These are phyloP conservation scores for Avicennia marina DNA, from an alignment of 257 asterid species.

Conservation along the genomic window DNA sequence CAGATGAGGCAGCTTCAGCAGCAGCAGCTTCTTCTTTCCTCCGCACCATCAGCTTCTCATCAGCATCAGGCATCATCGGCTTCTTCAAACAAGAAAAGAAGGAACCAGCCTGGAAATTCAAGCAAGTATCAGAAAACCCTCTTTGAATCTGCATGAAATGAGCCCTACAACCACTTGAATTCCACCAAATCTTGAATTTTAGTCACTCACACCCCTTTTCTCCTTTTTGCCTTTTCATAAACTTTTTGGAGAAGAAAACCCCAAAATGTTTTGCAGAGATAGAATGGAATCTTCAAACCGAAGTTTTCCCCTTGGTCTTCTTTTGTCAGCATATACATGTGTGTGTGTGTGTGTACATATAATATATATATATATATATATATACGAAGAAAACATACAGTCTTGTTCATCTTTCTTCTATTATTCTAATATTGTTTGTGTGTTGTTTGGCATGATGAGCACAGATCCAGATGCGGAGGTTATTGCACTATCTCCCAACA, in stretches of 20 bases:
- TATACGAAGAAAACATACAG: neutral
- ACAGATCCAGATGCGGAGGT: slow-evolving; percentile 79
- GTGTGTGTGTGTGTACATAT: too few species aligned
- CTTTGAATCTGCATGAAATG: slow-evolving; percentile 2
- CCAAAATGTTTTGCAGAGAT: too few species aligned
- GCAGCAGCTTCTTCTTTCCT: slow-evolving; percentile 18
- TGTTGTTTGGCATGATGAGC: neutral
- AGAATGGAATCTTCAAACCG: slow-evolving; percentile 7
- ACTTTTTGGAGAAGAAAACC: too few species aligned
- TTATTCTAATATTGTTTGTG: neutral
- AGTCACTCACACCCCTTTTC: neutral
- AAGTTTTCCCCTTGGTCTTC: neutral
- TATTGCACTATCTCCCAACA: slow-evolving; percentile 68
- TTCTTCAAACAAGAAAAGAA: slow-evolving; percentile 34
- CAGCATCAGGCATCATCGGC: slow-evolving; percentile 16
- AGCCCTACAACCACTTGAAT: neutral
- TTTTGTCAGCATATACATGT: slow-evolving; percentile 1
- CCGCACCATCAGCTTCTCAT: slow-evolving; percentile 1
- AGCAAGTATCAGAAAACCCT: slow-evolving; percentile 45
- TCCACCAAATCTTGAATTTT: slow-evolving; percentile 1
- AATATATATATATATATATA: too few species aligned
- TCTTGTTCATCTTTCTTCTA: neutral
- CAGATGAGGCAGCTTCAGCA: slow-evolving; percentile 29
- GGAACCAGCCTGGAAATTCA: slow-evolving; percentile 83
- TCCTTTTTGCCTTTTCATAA: neutral